These are phyloP conservation scores for Podospora comata DNA, from an alignment of 495 filamentous ascomycete species.

Conservation along the genomic window DNA sequence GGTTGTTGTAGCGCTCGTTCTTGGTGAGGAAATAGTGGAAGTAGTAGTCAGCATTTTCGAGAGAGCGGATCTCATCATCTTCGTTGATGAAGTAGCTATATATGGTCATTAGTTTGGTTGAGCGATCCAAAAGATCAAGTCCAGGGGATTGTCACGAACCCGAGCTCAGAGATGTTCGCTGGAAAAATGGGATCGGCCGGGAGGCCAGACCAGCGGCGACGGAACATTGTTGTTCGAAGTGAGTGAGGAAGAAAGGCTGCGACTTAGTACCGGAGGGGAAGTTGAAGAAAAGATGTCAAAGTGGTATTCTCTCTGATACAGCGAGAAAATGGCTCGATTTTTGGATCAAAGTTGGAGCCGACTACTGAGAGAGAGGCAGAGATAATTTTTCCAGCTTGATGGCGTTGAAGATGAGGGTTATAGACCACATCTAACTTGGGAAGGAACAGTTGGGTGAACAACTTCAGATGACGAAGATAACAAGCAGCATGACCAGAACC, in stretches of 20 bases:
- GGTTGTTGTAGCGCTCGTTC: slow-evolving; percentile 67
- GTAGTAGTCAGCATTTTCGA: slow-evolving; percentile 60
- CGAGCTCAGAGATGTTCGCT: slow-evolving; percentile 60
- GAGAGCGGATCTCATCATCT: slow-evolving; percentile 66
- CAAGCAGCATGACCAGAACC: not conserved
- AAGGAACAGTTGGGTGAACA: not conserved
- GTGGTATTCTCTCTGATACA: not conserved
- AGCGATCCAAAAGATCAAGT: not conserved
- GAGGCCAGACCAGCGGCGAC: slow-evolving; percentile 58
- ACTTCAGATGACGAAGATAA: not conserved
- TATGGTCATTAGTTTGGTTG: slow-evolving; percentile 13
- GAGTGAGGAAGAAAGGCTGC: not conserved
- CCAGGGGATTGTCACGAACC: slow-evolving; percentile 48
- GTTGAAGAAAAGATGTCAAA: not conserved
- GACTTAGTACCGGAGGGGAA: not conserved
- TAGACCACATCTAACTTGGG: no score
- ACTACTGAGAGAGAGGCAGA: not conserved
- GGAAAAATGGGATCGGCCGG: slow-evolving; percentile 67
- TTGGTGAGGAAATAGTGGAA: slow-evolving; percentile 71
- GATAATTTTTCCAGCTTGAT: not conserved
- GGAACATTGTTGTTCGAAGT: slow-evolving; percentile 58
- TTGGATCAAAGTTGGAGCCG: not conserved
- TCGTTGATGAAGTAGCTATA: slow-evolving; percentile 68
- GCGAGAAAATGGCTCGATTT: not conserved
- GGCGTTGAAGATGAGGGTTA: no score